Evolutionary conservation across 2,329 filamentous ascomycete genomes (phyloP).

Genomic region (Microcyclospora tardicrescens): DNA sequence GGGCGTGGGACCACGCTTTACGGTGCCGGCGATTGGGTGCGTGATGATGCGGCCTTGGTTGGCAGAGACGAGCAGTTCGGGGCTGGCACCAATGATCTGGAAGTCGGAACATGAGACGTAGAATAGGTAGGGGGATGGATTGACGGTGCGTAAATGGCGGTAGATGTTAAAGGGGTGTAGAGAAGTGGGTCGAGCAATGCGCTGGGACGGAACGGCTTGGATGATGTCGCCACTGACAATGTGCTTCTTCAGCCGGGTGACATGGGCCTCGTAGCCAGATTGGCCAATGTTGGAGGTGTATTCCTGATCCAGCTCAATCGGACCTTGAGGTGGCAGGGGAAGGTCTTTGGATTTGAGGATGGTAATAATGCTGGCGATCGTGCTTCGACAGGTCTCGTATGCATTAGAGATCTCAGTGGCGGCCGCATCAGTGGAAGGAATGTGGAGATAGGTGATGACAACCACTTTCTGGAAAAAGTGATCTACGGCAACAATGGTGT

Average conservation of each 20-base stretch:
- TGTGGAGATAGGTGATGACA: conserved; percentile 77
- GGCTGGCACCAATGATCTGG: conserved; percentile 88
- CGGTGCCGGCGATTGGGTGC: conserved; percentile 92
- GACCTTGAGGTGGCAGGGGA: conserved; percentile 51
- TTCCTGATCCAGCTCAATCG: conserved; percentile 59
- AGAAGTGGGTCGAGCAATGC: conserved; percentile 75
- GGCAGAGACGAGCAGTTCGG: conserved; percentile 86
- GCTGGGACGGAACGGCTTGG: conserved; percentile 89
- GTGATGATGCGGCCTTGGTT: conserved; percentile 81
- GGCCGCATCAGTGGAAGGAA: conserved; percentile 34
- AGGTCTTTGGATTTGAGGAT: conserved; percentile 63
- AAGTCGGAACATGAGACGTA: conserved; percentile 87
- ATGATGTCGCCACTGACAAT: conserved; percentile 91
- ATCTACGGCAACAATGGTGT: conserved; percentile 88
- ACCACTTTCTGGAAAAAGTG: conserved; percentile 89
- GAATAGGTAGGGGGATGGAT: conserved; percentile 94
- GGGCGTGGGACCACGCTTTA: conserved; percentile 67
- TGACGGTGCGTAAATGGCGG: conserved; percentile 88
- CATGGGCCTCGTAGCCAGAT: conserved; percentile 80
- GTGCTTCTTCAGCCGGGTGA: conserved; percentile 74
- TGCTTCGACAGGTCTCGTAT: conserved; percentile 55
- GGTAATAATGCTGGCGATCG: conserved; percentile 54
- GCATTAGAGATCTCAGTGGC: conserved; percentile 46
- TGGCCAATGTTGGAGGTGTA: conserved; percentile 89
- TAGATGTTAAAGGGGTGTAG: conserved; percentile 98